Base-by-base conservation (phyloP, 306 rosid species). In the Leucaena leucocephala region DNA sequence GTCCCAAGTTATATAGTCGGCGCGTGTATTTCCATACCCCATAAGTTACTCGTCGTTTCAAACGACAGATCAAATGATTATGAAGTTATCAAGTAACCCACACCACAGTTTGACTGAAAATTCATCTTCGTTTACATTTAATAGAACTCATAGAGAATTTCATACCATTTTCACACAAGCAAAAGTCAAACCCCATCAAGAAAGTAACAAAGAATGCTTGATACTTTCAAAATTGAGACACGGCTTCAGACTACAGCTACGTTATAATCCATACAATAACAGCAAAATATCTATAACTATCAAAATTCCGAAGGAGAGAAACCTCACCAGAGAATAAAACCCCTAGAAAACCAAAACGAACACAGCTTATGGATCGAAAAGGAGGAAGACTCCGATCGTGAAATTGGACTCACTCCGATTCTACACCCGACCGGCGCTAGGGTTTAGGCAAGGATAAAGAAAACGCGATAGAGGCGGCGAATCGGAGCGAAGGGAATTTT, bases 401-500 rank as follows among this genome's bases (percentile, higher is more conserved):
- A 17, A 45, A 76, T 4, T 3, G 58, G 1, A 0, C 16, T 15
- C 42, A 3, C 42, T 81, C 89, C 14, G 36, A 13, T 78, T 85
- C 67, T 87, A 35, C 79, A 87, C 87, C 77, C 75, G 6, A 46
- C 19, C 44, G 76, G 35, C n/a, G 64, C 43, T 62, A 62, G 42
- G 68, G 66, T 59, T 59, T 58, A 19, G 34, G n/a, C 62, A 22
- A 10, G 62, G 4, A 55, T 7, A 22, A 75, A 36, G 72, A 61
- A 33, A 3, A 33, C 33, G 11, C 17, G 2, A 21, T 35, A 11
- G 69, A 71, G 46, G 52, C 75, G 57, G 44, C 8, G 44, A 65
- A 58, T 13, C 42, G 14, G 43, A 62, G 43, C 8, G 11, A 62
- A 13, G 68, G 38, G 0, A 62, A 33, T 34, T 62, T 33, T 58